phyloP scores from a whole-genome alignment of 179 eudicot species.

The Nepenthes alata region DNA sequence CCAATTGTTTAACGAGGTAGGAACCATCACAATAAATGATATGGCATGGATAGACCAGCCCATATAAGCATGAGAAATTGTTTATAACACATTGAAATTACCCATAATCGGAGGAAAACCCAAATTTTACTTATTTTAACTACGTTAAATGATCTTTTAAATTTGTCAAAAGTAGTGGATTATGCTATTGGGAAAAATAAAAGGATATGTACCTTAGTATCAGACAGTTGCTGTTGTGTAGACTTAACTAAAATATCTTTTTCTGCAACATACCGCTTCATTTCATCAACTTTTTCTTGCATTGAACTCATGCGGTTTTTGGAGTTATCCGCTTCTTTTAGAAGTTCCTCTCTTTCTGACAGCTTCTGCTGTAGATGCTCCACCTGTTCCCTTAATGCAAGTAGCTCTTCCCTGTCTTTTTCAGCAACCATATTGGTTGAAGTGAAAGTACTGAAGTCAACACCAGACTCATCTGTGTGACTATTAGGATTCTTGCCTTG shows the following conservation, averaged over 20 bases:
- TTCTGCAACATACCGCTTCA: conserved; percentile 41
- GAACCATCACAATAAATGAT: too few relatives aligned
- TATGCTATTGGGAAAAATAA: not conserved
- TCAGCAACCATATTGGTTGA: conserved; percentile 37
- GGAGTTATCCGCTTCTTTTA: conserved; percentile 44
- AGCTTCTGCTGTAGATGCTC: conserved; percentile 57
- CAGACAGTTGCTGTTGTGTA: conserved; percentile 59
- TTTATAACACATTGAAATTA: too few relatives aligned
- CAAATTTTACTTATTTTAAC: too few relatives aligned
- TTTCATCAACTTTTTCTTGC: conserved; percentile 44
- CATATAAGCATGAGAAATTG: too few relatives aligned
- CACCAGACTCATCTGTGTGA: conserved; percentile 30
- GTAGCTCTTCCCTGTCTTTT: conserved; percentile 58
- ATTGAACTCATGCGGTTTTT: conserved; percentile 38
- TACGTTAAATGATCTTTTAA: too few relatives aligned
- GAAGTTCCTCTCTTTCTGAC: conserved; percentile 67
- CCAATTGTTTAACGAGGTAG: too few relatives aligned
- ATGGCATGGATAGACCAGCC: too few relatives aligned
- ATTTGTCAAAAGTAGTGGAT: too few relatives aligned
- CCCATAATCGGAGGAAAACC: too few relatives aligned
- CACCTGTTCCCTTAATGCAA: conserved; percentile 55
- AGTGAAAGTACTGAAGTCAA: conserved; percentile 27
- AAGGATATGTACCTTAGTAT: conserved; percentile 45
- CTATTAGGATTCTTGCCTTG: conserved; percentile 24
- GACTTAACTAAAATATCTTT: conserved; percentile 54